A percentile compares a stretch with the other conserved stretches of the same genome.
These are phyloP conservation scores for Ustilago cynodontis DNA, from an alignment of 1,284 basidiomycete species.

Conservation along the genomic window DNA sequence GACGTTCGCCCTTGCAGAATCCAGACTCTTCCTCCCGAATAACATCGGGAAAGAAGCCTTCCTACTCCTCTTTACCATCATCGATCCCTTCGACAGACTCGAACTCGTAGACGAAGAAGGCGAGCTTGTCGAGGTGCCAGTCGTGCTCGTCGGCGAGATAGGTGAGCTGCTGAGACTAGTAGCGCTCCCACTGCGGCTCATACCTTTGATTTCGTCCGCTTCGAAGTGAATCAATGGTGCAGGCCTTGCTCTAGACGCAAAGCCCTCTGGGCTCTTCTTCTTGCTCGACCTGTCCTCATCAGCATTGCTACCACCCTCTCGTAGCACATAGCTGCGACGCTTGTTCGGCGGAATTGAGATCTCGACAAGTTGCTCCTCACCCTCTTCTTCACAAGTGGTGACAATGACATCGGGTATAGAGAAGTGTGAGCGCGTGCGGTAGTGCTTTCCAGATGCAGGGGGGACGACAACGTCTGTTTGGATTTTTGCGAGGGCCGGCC, in stretches of 20 bases:
- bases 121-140: not conserved
- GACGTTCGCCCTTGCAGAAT: conserved; percentile 2
- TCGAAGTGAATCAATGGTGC: conserved; percentile 34
- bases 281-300: conserved; percentile 10
- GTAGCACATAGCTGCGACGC: conserved; percentile 41
- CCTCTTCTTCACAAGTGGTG: conserved; percentile 58
- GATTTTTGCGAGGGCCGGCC: conserved; percentile 7
- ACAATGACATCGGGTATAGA: conserved; percentile 62
- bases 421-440: conserved; percentile 56
- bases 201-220: conserved; percentile 21
- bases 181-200: conserved; percentile 17
- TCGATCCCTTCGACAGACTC: conserved; percentile 24
- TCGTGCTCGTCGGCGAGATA: not conserved
- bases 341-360: conserved; percentile 47
- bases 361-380: conserved; percentile 49
- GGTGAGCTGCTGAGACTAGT: conserved; percentile 16
- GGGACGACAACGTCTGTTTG: conserved; percentile 10
- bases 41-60: conserved; percentile 44
- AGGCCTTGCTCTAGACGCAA: conserved; percentile 14
- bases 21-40: conserved; percentile 41
- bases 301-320: not conserved
- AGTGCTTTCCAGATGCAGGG: conserved; percentile 19
- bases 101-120: conserved; percentile 31
- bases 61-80: conserved; percentile 12
- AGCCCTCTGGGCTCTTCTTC: conserved; percentile 15